These are phyloP conservation scores for Alternaria triticina DNA, from an alignment of 2,329 filamentous ascomycete species.

Conservation along the genomic window DNA sequence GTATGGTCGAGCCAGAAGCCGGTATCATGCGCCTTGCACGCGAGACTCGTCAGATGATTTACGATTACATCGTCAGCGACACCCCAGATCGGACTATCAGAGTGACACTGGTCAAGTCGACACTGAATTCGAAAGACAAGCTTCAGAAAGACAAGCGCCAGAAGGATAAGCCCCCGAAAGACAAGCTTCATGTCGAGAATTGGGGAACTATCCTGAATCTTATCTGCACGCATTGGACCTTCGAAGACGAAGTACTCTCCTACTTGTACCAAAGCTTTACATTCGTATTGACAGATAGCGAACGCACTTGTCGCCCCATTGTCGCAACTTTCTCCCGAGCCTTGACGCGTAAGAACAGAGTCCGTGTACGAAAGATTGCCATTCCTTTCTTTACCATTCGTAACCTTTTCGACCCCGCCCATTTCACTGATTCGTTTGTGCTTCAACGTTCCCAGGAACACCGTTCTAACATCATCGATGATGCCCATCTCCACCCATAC, in stretches of 20 bases:
- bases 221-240: not conserved
- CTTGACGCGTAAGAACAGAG: not conserved
- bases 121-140: not conserved
- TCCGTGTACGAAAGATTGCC: not conserved
- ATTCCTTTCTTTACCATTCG: not conserved
- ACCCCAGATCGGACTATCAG: not conserved
- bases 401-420: not conserved
- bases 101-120: not conserved
- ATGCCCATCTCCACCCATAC: not conserved
- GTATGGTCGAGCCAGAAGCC: not conserved
- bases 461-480: not conserved
- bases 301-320: not conserved
- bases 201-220: not conserved
- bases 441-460: not conserved
- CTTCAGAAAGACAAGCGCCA: not conserved
- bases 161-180: not conserved
- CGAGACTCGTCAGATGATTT: not conserved
- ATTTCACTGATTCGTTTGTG: not conserved
- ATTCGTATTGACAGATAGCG: not conserved
- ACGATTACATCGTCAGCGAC: not conserved
- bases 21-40: not conserved
- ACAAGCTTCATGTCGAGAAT: not conserved
- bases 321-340: not conserved
- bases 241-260: not conserved
- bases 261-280: not conserved